phyloP scores from a whole-genome alignment of 208 protist genomes.

The Endotrypanum monterogeii region DNA sequence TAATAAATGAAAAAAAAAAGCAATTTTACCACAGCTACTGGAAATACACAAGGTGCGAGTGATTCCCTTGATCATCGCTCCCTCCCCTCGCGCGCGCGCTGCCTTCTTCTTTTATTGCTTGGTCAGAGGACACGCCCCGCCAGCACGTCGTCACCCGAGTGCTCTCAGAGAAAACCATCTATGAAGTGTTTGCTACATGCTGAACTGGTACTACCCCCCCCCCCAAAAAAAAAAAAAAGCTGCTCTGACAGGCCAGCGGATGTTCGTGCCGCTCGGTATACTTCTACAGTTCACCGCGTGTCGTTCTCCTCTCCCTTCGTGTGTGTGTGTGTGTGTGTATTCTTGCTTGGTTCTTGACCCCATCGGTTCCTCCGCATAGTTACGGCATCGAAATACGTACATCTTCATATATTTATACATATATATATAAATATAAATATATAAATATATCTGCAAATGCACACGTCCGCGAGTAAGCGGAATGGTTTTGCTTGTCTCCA shows the following conservation, averaged over 20 bases:
- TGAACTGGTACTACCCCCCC: neutral
- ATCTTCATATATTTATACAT: too few relatives aligned
- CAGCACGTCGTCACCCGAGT: neutral
- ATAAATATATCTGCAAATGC: neutral
- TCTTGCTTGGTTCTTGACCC: neutral
- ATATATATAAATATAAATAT: neutral
- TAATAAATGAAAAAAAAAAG: neutral
- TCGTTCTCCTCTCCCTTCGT: neutral
- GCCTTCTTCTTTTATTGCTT: neutral
- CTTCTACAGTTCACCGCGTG: neutral
- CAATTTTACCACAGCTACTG: neutral
- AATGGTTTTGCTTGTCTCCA: neutral
- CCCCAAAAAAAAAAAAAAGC: too few relatives aligned
- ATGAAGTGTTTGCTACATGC: neutral
- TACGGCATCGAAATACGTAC: too few relatives aligned
- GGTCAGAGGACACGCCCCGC: neutral
- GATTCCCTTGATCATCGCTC: neutral
- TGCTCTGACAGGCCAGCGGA: neutral
- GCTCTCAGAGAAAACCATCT: neutral
- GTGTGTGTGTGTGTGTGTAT: neutral
- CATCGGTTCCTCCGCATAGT: too few relatives aligned
- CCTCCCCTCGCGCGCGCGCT: neutral
- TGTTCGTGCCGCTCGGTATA: neutral
- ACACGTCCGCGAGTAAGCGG: neutral
- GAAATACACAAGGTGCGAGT: neutral